phyloP scores from a whole-genome alignment of 257 asterid genomes.

The Leptodermis oblonga region DNA sequence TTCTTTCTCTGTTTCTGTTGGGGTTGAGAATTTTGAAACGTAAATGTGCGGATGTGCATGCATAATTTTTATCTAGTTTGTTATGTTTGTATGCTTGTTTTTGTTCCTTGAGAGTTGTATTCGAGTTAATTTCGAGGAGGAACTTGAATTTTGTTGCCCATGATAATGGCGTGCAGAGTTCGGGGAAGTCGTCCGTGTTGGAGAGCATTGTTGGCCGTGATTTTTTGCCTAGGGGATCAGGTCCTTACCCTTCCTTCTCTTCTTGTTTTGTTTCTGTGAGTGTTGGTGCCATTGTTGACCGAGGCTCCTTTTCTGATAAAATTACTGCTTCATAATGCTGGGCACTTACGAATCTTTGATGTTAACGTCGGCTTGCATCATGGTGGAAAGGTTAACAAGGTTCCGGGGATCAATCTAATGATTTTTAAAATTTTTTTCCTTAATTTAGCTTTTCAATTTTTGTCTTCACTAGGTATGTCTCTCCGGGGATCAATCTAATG shows the following conservation, averaged over 20 bases:
- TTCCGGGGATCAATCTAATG: too few species aligned
- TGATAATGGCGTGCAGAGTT: constrained; percentile 28
- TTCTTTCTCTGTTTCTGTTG: not conserved
- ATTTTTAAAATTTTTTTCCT: too few species aligned
- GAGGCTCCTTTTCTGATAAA: not conserved
- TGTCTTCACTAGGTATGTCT: not conserved
- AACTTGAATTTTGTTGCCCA: not conserved
- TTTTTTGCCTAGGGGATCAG: constrained; percentile 48
- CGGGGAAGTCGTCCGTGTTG: constrained; percentile 47
- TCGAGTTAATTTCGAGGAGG: not conserved
- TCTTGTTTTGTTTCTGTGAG: not conserved
- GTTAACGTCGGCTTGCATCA: not conserved
- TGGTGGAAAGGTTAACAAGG: too few species aligned
- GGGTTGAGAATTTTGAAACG: not conserved
- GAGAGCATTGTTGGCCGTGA: constrained; percentile 47
- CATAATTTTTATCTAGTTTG: not conserved
- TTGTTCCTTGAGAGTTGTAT: not conserved
- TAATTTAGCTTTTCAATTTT: too few species aligned
- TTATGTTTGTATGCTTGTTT: not conserved
- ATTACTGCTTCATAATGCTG: not conserved
- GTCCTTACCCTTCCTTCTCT: constrained; percentile 8
- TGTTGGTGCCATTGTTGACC: not conserved
- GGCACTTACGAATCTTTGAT: not conserved
- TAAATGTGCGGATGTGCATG: not conserved
- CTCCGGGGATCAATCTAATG: too few species aligned